Evolutionary conservation across 2,329 filamentous ascomycete genomes (phyloP), one percentile per base, ranked within the genome.

Genomic region (Fusarium sp.): DNA sequence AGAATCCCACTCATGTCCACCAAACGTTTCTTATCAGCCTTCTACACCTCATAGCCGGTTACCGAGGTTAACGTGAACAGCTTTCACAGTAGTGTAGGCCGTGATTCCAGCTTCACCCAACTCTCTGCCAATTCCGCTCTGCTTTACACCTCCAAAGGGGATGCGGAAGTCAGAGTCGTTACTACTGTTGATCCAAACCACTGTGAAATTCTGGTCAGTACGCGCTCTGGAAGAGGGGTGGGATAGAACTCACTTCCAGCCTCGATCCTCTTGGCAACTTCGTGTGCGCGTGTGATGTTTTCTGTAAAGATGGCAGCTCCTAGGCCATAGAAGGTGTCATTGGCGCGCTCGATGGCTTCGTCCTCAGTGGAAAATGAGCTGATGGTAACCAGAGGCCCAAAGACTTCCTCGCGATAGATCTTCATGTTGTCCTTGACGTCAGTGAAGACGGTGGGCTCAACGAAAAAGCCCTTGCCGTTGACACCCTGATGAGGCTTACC

Each of bases 111-210:
- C 83, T 75, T 85, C 83, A 59, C 84, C 84, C 20, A 85, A 70
- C 71, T 86, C 85, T 9, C 84, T 79, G 0, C 84, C 84, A 61
- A 86, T 82, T 25, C 85, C 84, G 60, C 83, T 85, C 78, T 86
- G 84, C 78, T 86, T 86, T 61, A 85, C 80, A 1, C 84, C 84
- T 11, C 85, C 84, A 73, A 86, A 86, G 1, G 84, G 84, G 11
- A 86, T 80, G 6, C 82, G 74, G 31, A 83, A 78, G 35, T 85
- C 83, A 0, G 80, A 83, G 65, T 85, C 84, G 33, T 85, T 83
- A 9, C 80, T 83, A 9, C 82, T 83, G 76, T 88, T 88, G 73
- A 88, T 83, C 85, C 85, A 87, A 35, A 87, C 85, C 83, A 86
- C 66, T 63, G n/a, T 33, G 45, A 18, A 18, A 22, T 33, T 0